Evolutionary conservation across 768 basidiomycete genomes (phyloP), one percentile per base, ranked within the genome.

Genomic region (Gelatoporia subvermispora): DNA sequence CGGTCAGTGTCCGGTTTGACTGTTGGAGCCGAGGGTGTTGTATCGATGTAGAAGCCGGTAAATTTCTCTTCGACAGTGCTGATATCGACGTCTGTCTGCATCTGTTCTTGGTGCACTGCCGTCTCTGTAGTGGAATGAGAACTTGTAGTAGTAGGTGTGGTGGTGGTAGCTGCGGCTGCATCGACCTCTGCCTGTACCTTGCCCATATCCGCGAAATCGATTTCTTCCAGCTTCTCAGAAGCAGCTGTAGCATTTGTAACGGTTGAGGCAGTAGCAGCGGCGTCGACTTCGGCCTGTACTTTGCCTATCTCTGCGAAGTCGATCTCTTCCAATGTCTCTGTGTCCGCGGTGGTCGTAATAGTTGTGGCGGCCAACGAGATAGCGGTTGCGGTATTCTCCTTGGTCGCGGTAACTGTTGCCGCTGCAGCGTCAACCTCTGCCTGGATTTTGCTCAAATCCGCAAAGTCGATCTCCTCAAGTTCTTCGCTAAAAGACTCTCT

Each of bases 261-360:
- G 28, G 28, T 31, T 7, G 28, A 5, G 28, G 28, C 28, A 13
- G 28, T 31, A 9, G 58, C 60, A 15, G 56, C 45, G 0, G 54
- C 60, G 21, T 74, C 73, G 13, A 80, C 64, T 49, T 68, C 57
- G 16, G 69, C 68, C 25, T 72, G 63, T 2, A 87, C 45, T 50
- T 68, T 71, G 1, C 65, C 77, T 36, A 84, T 57, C 41, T 88
- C 84, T 15, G 73, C 71, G 54, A 88, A 89, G 57, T 90, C 82
- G 13, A 88, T 71, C 46, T 67, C 68, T 47, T 61, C 59, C 1
- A 68, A 47, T 0, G 54, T 52, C 43, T 60, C 57, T 3, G 38
- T 40, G 13, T 56, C 55, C 2, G 59, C 58, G 8, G 5, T 31
- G 13, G 28, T 31, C 7, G 28, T 31, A 31, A 31, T 13, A 31